A percentile compares a stretch with the other conserved stretches of the same genome.
Evolutionary conservation across 345 rosid genomes (phyloP).

Genomic region (Noccaea caerulescens): DNA sequence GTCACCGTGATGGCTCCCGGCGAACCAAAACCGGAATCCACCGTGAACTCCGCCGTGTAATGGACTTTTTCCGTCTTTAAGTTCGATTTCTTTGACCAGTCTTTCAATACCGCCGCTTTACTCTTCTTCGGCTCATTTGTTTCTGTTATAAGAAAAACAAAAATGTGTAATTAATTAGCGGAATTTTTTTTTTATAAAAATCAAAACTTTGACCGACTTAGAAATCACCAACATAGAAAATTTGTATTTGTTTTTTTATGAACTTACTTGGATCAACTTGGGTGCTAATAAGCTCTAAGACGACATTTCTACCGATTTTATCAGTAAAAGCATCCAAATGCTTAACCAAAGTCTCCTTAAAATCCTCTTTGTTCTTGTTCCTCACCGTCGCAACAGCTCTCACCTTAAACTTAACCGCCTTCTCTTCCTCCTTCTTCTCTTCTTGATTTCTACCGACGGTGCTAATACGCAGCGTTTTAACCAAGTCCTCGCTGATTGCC

Average conservation of each 20-base stretch:
- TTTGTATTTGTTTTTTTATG: background rate
- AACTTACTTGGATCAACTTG: constrained; percentile 89
- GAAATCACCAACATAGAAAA: background rate
- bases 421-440: constrained; percentile 35
- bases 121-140: constrained; percentile 85
- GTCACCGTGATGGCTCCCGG: constrained; percentile 89
- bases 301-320: constrained; percentile 78
- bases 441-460: constrained; percentile 23
- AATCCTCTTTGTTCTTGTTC: constrained; percentile 81
- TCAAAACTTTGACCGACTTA: constrained; percentile 23
- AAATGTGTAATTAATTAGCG: background rate
- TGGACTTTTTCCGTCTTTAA: constrained; percentile 82
- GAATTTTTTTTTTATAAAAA: background rate
- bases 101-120: constrained; percentile 67
- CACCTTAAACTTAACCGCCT: constrained; percentile 65
- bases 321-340: constrained; percentile 78
- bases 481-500: constrained; percentile 78
- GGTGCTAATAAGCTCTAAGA: constrained; percentile 79
- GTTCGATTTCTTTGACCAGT: constrained; percentile 85
- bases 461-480: constrained; percentile 45
- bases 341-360: constrained; percentile 71
- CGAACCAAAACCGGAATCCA: constrained; percentile 71
- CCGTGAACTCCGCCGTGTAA: constrained; percentile 79
- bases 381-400: constrained; percentile 79
- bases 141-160: constrained; percentile 47